Evolutionary conservation across 441 rosid genomes (phyloP).

Genomic region (Capsella rubella): DNA sequence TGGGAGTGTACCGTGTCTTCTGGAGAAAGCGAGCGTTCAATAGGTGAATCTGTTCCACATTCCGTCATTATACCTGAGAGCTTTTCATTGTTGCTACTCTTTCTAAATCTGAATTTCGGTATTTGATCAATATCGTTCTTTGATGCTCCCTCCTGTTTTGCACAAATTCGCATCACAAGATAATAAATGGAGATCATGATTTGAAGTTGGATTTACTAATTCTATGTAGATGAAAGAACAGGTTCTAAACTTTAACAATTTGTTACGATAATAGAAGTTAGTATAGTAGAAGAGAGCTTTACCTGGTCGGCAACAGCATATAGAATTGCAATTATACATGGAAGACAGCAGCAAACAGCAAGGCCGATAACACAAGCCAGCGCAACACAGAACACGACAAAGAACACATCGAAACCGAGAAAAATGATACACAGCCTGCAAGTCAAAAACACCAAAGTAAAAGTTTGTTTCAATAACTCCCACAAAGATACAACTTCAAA

Average conservation of each 20-base stretch:
- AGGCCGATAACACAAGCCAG: slow-evolving; percentile 95
- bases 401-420: slow-evolving; percentile 98
- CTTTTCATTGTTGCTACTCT: slow-evolving; percentile 51
- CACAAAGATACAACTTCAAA: slow-evolving; percentile 3
- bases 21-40: slow-evolving; percentile 64
- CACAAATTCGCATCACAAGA: slow-evolving; percentile 6
- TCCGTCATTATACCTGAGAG: slow-evolving; percentile 74
- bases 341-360: slow-evolving; percentile 99
- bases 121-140: slow-evolving; percentile 90
- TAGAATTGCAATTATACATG: slow-evolving; percentile 93
- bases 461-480: slow-evolving; percentile 8
- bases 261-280: neutral
- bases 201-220: slow-evolving; percentile 11
- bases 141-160: slow-evolving; percentile 91
- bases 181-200: neutral
- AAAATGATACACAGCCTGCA: slow-evolving; percentile 97
- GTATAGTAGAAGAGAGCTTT: slow-evolving; percentile 31
- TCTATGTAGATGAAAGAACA: neutral
- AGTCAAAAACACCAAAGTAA: slow-evolving; percentile 27
- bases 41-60: slow-evolving; percentile 78
- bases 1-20: slow-evolving; percentile 74
- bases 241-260: neutral
- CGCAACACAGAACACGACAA: slow-evolving; percentile 95
- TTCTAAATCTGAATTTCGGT: slow-evolving; percentile 75
- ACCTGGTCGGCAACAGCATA: slow-evolving; percentile 99